A percentile compares a stretch with the other conserved stretches of the same genome.
These are phyloP conservation scores for Hypoxylon fragiforme DNA, from an alignment of 495 filamentous ascomycete genomes.

Conservation along the genomic window DNA sequence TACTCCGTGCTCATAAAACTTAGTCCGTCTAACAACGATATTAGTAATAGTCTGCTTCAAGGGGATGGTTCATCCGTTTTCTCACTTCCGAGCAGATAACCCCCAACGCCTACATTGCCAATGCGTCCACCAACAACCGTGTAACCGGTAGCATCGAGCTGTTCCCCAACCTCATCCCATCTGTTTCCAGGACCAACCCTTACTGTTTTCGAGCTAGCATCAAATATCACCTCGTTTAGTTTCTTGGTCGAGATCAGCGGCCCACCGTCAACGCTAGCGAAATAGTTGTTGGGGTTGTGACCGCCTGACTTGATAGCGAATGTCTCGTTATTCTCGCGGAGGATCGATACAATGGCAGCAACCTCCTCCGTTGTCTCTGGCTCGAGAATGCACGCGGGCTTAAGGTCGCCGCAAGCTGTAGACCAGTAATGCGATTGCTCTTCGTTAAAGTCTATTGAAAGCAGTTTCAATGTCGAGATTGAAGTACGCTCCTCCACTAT, in stretches of 20 bases:
- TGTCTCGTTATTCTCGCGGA: constrained; percentile 43
- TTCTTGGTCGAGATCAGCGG: constrained; percentile 55
- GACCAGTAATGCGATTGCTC: constrained; percentile 56
- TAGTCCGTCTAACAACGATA: constrained; percentile 41
- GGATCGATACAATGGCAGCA: constrained; percentile 39
- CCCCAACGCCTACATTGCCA: constrained; percentile 49
- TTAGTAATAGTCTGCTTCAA: constrained; percentile 16
- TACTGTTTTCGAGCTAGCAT: constrained; percentile 47
- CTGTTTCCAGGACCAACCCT: constrained; percentile 53
- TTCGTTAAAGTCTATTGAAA: constrained; percentile 32
- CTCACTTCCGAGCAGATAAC: constrained; percentile 45
- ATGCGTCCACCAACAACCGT: constrained; percentile 57
- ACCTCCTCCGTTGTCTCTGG: constrained; percentile 46
- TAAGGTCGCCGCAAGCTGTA: constrained; percentile 44
- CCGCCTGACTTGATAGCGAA: constrained; percentile 58
- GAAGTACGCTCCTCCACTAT: constrained; percentile 20
- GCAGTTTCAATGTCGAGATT: constrained; percentile 20
- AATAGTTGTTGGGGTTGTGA: constrained; percentile 55
- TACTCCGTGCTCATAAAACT: constrained; percentile 58
- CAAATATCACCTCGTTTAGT: constrained; percentile 50
- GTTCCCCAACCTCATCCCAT: constrained; percentile 55
- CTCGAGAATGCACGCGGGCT: constrained; percentile 52
- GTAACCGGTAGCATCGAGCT: constrained; percentile 50
- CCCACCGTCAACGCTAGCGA: constrained; percentile 57
- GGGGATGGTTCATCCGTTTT: not conserved